Evolutionary conservation across 495 filamentous ascomycete genomes (phyloP).

Genomic region (Aspergillus ellipticus): DNA sequence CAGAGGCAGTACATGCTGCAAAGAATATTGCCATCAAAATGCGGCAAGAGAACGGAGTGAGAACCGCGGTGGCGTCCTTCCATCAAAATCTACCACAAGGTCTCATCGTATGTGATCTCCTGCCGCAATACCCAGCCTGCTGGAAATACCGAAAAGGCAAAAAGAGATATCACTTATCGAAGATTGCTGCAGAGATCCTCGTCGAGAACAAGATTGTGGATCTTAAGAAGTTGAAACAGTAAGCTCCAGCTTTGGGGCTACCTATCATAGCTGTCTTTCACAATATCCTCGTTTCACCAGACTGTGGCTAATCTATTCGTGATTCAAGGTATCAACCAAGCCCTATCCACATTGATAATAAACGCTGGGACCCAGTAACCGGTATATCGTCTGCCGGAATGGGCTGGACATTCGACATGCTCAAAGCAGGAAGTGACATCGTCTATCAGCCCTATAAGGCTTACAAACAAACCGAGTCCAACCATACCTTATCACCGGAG

Average conservation of each 20-base stretch:
- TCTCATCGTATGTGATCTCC: constrained; percentile 67
- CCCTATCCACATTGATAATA: constrained; percentile 24
- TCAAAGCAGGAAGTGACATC: constrained; percentile 13
- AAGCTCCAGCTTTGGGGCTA: constrained; percentile 3
- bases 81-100: constrained; percentile 60
- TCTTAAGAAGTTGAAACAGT: constrained; percentile 57
- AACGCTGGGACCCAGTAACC: constrained; percentile 31
- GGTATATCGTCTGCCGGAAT: constrained; percentile 35
- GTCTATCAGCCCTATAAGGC: constrained; percentile 22
- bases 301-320: constrained; percentile 36
- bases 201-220: constrained; percentile 56
- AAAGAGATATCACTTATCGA: constrained; percentile 52
- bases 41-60: constrained; percentile 65
- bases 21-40: constrained; percentile 59
- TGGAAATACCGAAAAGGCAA: constrained; percentile 57
- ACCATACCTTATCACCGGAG: too few species aligned
- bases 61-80: constrained; percentile 69
- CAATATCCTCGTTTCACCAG: too few species aligned
- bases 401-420: constrained; percentile 11
- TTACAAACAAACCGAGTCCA: constrained; percentile 5
- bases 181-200: constrained; percentile 64
- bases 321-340: constrained; percentile 12
- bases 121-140: constrained; percentile 62
- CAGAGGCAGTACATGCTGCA: constrained; percentile 54
- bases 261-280: too few species aligned